Conservation (phyloP, 2,329 filamentous ascomycete species). For the Paecilomyces dactylethromorphus region DNA sequence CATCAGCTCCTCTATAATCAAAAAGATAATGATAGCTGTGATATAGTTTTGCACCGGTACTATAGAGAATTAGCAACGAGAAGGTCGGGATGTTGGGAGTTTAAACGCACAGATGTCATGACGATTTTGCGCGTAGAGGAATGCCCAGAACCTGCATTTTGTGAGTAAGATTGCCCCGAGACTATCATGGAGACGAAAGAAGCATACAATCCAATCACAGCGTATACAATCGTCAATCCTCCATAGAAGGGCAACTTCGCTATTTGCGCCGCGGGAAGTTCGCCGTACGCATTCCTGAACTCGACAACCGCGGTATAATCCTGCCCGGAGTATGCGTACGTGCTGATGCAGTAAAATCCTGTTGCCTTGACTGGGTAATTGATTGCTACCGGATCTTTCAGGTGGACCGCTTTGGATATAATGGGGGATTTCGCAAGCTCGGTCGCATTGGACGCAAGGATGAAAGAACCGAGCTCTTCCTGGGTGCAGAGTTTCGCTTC, state of each 20-base stretch:
- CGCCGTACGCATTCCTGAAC: slow-evolving; percentile 93
- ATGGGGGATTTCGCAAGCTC: slow-evolving; percentile 65
- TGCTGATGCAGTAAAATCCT: slow-evolving; percentile 92
- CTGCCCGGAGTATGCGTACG: slow-evolving; percentile 59
- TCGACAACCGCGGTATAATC: slow-evolving; percentile 77
- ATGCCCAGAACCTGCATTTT: slow-evolving; percentile 68
- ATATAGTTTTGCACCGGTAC: slow-evolving; percentile 98
- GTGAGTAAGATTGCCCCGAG: slow-evolving; percentile 12
- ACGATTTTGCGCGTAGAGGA: slow-evolving; percentile 90
- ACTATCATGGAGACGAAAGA: not conserved
- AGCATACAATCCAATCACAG: slow-evolving; percentile 66
- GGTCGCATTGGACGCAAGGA: slow-evolving; percentile 70
- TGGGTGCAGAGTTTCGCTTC: slow-evolving; percentile 64
- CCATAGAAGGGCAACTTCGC: slow-evolving; percentile 97
- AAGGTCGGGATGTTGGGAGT: not conserved
- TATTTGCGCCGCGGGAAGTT: slow-evolving; percentile 91
- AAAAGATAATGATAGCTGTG: slow-evolving; percentile 88
- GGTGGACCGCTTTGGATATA: slow-evolving; percentile 71
- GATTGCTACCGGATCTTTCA: slow-evolving; percentile 65
- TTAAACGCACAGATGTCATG: slow-evolving; percentile 69
- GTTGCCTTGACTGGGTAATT: slow-evolving; percentile 84
- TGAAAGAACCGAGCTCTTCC: slow-evolving; percentile 76
- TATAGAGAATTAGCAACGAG: slow-evolving; percentile 36
- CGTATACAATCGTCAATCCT: slow-evolving; percentile 87
- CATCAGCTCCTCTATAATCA: slow-evolving; percentile 94